Evolutionary conservation across 129 eudicot genomes (phyloP), one percentile per base, ranked within the genome.

Genomic region (Helichrysum umbraculigerum): DNA sequence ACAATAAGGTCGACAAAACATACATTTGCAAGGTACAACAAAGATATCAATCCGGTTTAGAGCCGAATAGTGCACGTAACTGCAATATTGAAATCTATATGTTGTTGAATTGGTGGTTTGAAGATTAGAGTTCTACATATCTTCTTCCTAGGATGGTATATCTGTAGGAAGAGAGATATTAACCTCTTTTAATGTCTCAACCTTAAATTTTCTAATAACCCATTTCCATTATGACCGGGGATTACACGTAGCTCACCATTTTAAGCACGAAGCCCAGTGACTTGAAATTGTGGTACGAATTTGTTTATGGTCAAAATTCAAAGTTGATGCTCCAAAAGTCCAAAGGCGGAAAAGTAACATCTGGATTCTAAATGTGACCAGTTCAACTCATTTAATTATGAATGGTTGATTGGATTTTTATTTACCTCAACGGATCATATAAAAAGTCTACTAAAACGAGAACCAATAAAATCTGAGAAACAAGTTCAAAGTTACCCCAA

Each of bases 61-160:
- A 92, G 82, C 37, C 87, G 86, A 66, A 90, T 58, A 65, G 90
- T 87, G 87, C 98, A 93, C 88, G 87, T 79, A 74, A 90, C 91
- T 5, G 91, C 89, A 52, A 88, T 90, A 88, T 82, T 85, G 75
- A 93, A 87, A 81, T 93, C 92, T 25, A 90, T 66, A 39, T 87
- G 86, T 25, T 85, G 85, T 47, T 32, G 83, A 66, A 85, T 81
- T 28, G 98, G 98, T 21, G 98, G 91, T 78, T 84, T 88, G 60
- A 92, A 76, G 62, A 82, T 76, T 11, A 88, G 64, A 70, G 89
- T 90, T 76, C 96, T 91, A 97, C 98, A 93, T 16, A 67, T 75
- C 79, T 76, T 85, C 76, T 71, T 87, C 57, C 80, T 75, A 22
- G 96, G 97, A 84, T 93, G 68, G 77, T 93, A 91, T 63, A 88